Base-by-base conservation (phyloP, 495 filamentous ascomycete genomes). In the Penicillium daleae region DNA sequence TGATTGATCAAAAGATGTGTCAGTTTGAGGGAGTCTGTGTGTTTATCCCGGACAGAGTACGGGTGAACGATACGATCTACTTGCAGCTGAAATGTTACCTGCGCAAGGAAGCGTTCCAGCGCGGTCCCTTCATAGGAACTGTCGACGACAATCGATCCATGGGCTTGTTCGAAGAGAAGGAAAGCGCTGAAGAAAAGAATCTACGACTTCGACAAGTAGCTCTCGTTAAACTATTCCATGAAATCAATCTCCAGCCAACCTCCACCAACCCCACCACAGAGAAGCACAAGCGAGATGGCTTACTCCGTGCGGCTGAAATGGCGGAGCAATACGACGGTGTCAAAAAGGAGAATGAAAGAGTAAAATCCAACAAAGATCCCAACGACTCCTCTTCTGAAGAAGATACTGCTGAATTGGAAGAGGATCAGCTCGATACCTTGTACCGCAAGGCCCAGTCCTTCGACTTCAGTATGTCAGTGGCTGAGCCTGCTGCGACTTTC, bases 361-460 rank as follows among this genome's bases (percentile, higher is more conserved):
- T 75, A 17, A 70, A 72, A 26, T 49, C 60, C 3, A 63, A 51
- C 17, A 82, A 82, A 44, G 65, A 77, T 19, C 65, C 76, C 9
- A 82, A 86, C 22, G 78, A 79, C 50, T 80, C 76, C 10, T 83
- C 82, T 2, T 84, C 85, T 17, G 91, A 92, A 15, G 89, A 93
- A n/a, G 92, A 97, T 13, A 90, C 92, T 3, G 83, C 92, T 64
- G 93, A 97, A 74, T 85, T 99, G 1, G 92, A 97, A 74, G 91
- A 97, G 71, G 93, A 96, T 68, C 95, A 99, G 67, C 87, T 99
- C 17, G 94, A 98, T 70, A 87, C 90, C 0, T 81, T 99, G 5
- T 99, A 99, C 69, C 91, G 90, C 70, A 99, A 99, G 72, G 95
- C 95, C 2, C 95, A 99, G 67, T 92, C 92, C 0, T 98, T 97